Percentiles rank a stretch among this genome's conserved stretches.
Conservation (phyloP, 2,329 filamentous ascomycete species). For the Aureobasidium sp. region DNA sequence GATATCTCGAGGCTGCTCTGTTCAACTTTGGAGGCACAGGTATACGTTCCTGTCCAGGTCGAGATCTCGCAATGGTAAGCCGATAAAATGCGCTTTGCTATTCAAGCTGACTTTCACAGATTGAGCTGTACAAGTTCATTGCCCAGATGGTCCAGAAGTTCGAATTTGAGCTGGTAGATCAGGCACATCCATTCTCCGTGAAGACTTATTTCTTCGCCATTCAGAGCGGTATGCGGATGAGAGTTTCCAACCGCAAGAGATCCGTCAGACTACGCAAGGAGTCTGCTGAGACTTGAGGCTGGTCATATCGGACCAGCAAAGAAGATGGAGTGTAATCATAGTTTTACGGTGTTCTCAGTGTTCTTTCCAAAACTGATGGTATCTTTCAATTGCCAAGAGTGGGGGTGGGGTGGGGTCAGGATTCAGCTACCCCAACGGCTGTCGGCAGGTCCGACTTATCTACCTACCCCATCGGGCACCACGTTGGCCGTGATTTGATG, state of each 20-base stretch:
- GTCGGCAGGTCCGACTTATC: not conserved
- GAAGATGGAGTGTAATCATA: not conserved
- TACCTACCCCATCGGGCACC: not conserved
- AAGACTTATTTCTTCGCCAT: constrained; percentile 14
- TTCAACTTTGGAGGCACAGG: constrained; percentile 18
- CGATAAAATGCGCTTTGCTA: not conserved
- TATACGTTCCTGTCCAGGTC: constrained; percentile 16
- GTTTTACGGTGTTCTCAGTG: not conserved
- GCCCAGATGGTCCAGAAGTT: constrained; percentile 15
- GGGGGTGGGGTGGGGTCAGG: not conserved
- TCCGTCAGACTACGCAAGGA: not conserved
- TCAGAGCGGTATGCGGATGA: constrained; percentile 13
- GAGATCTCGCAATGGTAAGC: constrained; percentile 15
- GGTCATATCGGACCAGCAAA: not conserved
- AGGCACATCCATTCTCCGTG: constrained; percentile 9
- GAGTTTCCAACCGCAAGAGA: not conserved
- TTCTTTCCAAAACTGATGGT: not conserved
- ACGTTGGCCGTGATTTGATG: not conserved
- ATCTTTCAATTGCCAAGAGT: not conserved
- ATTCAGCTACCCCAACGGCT: not conserved
- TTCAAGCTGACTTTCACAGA: not conserved
- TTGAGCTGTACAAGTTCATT: constrained; percentile 16
- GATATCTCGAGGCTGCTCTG: constrained; percentile 15
- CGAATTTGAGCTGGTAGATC: constrained; percentile 15
- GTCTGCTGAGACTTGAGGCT: not conserved